Percentiles rank a stretch among this genome's conserved stretches.
phyloP scores from a whole-genome alignment of 1,139 yeast genomes.

The Suhomyces choctaworum region DNA sequence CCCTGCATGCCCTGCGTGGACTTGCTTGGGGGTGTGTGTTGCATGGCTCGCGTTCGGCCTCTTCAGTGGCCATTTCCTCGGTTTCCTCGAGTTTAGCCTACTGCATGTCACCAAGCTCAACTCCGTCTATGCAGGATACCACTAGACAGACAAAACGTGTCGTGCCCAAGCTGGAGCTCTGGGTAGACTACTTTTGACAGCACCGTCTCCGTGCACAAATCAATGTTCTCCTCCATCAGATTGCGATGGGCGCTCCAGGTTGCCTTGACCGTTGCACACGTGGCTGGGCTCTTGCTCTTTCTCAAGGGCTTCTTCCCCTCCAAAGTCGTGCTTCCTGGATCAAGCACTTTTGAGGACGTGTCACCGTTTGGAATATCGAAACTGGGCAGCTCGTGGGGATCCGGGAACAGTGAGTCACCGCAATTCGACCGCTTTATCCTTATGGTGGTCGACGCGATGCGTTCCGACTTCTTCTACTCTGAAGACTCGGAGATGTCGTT shows the following conservation, averaged over 20 bases:
- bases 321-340: conserved; percentile 69
- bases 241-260: conserved; percentile 11
- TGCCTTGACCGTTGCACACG: conserved; percentile 22
- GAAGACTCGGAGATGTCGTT: conserved; percentile 58
- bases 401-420: conserved; percentile 26
- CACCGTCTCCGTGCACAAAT: neutral
- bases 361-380: conserved; percentile 22
- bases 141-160: too few species aligned
- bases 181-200: too few species aligned
- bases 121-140: too few species aligned
- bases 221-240: conserved; percentile 9
- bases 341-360: conserved; percentile 28
- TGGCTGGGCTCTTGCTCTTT: conserved; percentile 59
- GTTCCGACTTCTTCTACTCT: conserved; percentile 83
- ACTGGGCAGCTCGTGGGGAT: neutral
- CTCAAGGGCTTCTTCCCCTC: conserved; percentile 88
- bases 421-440: conserved; percentile 69
- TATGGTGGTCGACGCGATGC: conserved; percentile 89
- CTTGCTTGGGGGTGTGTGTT: too few species aligned
- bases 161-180: too few species aligned
- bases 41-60: too few species aligned
- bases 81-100: too few species aligned
- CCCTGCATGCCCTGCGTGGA: too few species aligned
- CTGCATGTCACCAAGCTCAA: too few species aligned
- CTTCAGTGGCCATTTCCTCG: too few species aligned